Base-by-base conservation (phyloP, 2,329 filamentous ascomycete genomes). In the Ceratocystis lukuohia region DNA sequence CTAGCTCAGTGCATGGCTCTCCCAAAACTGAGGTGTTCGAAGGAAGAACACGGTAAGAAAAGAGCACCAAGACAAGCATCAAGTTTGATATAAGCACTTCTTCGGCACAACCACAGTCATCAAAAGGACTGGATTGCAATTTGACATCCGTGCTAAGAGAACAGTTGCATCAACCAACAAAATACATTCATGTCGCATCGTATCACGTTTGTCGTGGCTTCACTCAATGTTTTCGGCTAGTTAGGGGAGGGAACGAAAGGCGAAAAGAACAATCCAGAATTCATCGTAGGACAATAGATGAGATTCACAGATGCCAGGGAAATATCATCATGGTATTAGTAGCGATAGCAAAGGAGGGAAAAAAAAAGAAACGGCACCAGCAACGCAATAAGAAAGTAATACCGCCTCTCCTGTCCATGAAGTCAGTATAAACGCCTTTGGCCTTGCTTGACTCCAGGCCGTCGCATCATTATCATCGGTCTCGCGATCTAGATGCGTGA, bases 51-150 rank as follows among this genome's bases (percentile, higher is more conserved):
- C 10, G 20, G 17, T 28, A 22, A 20, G 46, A 41, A 41, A 41
- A 61, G 37, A 62, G 20, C 61, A 62, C 37, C 61, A 62, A 46
- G 41, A n/a, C 37, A 41, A 20, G 70, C 70, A 68, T 70, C 37
- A 28, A 62, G 57, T 75, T 86, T 76, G 74, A 82, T 94, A 81
- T 95, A 84, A 94, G 91, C 91, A 96, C 91, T 91, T 96, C 91
- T 96, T 92, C 89, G 91, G 91, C 92, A 91, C 92, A 94, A 92
- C 85, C 83, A 81, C 85, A 91, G 89, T 88, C 89, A 96, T 86
- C 75, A 77, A 76, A 75, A 76, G 76, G 86, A 86, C 87, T 84
- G 84, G 81, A 88, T 93, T 94, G 92, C 86, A 96, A 96, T 96
- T 96, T 96, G 91, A 96, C 91, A 96, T 96, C 89, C 88, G 89